A percentile compares a stretch with the other conserved stretches of the same genome.
These are phyloP conservation scores for Metroxylon sagu DNA, from an alignment of 176 grass and related monocot genomes.

Conservation along the genomic window DNA sequence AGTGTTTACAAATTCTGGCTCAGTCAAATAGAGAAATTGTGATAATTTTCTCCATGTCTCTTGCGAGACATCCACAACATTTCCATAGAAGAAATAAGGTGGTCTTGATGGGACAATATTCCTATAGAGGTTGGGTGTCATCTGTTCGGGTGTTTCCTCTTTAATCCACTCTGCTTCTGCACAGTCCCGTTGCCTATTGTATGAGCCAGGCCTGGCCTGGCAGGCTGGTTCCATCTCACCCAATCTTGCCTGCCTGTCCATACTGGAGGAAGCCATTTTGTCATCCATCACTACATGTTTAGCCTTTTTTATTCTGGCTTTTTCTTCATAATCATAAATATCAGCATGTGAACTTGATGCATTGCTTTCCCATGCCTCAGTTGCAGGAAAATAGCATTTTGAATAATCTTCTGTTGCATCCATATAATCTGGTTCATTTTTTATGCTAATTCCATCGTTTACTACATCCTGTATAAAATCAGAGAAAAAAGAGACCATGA, in stretches of 20 bases:
- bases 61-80: conserved; percentile 45
- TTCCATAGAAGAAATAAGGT: conserved; percentile 75
- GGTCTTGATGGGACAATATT: conserved; percentile 21
- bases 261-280: not conserved
- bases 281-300: conserved; percentile 11
- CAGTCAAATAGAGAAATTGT: conserved; percentile 45
- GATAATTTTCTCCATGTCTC: conserved; percentile 45
- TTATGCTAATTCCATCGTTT: conserved; percentile 5
- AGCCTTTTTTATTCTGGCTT: conserved; percentile 9
- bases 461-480: not conserved
- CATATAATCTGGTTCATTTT: conserved; percentile 16
- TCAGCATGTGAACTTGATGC: conserved; percentile 13
- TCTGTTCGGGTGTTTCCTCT: conserved; percentile 24
- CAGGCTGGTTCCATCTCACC: not conserved
- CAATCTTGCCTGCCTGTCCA: not conserved
- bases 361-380: not conserved
- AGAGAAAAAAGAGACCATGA: too few relatives aligned
- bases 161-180: conserved; percentile 25
- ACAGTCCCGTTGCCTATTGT: conserved; percentile 20
- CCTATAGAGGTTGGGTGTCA: conserved; percentile 2
- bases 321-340: conserved; percentile 18
- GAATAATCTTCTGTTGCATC: conserved; percentile 5
- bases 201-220: not conserved
- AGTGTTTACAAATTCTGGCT: conserved; percentile 62
- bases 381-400: not conserved